Conservation (phyloP, 2,329 filamentous ascomycete species). For the Exophiala sp. region DNA sequence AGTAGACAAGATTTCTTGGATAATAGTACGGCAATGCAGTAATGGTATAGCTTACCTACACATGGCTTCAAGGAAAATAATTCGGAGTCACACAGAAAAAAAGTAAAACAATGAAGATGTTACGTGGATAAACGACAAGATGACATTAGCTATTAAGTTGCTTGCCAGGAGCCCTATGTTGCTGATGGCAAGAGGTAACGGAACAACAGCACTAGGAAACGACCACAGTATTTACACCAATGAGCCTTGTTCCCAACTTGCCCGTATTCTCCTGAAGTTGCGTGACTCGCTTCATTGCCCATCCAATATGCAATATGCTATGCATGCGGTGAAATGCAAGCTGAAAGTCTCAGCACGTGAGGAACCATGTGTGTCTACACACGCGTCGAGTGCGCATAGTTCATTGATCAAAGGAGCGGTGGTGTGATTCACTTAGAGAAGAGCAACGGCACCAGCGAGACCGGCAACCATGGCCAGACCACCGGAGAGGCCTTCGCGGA, state of each 20-base stretch:
- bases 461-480: slow-evolving; percentile 21
- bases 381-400: background rate
- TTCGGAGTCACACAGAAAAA: too few species aligned
- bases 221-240: background rate
- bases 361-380: background rate
- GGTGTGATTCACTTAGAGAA: slow-evolving; percentile 13
- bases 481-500: slow-evolving; percentile 18
- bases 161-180: background rate
- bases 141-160: slow-evolving; percentile 2
- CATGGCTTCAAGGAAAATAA: too few species aligned
- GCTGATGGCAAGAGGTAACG: background rate
- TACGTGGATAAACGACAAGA: background rate
- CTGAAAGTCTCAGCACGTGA: background rate
- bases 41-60: too few species aligned
- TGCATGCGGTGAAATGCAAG: background rate
- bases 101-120: too few species aligned
- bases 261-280: background rate
- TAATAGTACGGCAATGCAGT: too few species aligned
- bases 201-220: background rate
- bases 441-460: slow-evolving; percentile 21
- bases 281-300: background rate
- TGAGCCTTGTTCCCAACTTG: background rate
- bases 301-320: slow-evolving; percentile 3
- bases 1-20: too few species aligned
- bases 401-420: background rate